These are phyloP conservation scores for Chytriomyces sp. DNA, from an alignment of 192 early-diverging fungal species.

Conservation along the genomic window DNA sequence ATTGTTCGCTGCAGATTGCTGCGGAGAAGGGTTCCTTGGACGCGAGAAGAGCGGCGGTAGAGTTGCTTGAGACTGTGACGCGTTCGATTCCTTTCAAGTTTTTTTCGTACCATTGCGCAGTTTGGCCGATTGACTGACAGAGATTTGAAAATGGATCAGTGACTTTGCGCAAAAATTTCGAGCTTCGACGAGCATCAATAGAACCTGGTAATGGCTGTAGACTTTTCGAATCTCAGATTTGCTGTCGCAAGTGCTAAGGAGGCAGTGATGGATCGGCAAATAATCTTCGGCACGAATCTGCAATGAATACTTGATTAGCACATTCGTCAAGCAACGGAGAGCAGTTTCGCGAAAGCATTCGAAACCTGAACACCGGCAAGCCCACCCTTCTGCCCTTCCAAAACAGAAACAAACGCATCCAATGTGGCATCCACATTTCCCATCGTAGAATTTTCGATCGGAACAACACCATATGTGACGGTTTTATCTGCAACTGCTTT, in stretches of 20 bases:
- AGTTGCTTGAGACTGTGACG: constrained; percentile 80
- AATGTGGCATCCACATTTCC: constrained; percentile 86
- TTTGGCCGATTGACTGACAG: constrained; percentile 18
- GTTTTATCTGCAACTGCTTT: constrained; percentile 72
- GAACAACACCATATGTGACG: constrained; percentile 88
- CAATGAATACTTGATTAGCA: constrained; percentile 13
- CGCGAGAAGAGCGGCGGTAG: constrained; percentile 86
- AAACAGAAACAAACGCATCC: constrained; percentile 72
- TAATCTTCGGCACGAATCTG: constrained; percentile 82
- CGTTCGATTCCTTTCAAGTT: constrained; percentile 57
- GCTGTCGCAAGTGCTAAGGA: constrained; percentile 68
- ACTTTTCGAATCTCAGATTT: constrained; percentile 74
- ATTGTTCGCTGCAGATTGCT: constrained; percentile 80
- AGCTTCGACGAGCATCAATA: no score
- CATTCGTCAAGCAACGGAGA: no score
- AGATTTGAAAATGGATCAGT: background rate
- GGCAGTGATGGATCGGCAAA: constrained; percentile 79
- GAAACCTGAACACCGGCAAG: no score
- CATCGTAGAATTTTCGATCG: constrained; percentile 90
- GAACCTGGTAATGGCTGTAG: constrained; percentile 69
- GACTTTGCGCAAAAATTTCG: constrained; percentile 11
- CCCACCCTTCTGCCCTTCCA: background rate
- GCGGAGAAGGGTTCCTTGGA: constrained; percentile 76
- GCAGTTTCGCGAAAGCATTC: no score
- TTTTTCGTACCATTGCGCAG: constrained; percentile 15